Evolutionary conservation across 1,139 yeast species (phyloP).

Genomic region (Zhuliangozyma parablackwelliae): DNA sequence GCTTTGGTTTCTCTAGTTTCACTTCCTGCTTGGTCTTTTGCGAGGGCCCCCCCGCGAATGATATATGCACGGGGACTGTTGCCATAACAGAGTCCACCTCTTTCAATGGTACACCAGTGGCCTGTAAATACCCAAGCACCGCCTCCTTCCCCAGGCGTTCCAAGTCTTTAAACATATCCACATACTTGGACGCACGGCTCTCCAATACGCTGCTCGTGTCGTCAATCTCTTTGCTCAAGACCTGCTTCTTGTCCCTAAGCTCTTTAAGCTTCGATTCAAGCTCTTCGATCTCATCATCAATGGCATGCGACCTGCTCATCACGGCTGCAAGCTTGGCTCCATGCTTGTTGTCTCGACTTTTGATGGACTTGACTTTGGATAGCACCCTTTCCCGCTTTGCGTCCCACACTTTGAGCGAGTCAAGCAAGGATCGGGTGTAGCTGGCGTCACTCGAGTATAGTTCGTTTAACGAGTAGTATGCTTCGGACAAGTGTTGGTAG

Average conservation of each 20-base stretch:
- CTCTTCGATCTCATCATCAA: conserved; percentile 39
- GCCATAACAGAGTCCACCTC: conserved; percentile 18
- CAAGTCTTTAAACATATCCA: conserved; percentile 35
- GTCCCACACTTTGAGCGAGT: conserved; percentile 45
- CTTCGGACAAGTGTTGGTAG: conserved; percentile 36
- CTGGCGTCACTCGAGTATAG: conserved; percentile 39
- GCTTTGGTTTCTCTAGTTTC: conserved; percentile 1
- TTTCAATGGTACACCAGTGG: conserved; percentile 19
- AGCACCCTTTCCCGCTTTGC: conserved; percentile 29
- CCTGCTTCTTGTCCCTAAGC: conserved; percentile 33
- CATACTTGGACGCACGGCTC: conserved; percentile 43
- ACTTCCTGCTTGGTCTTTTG: conserved; percentile 1
- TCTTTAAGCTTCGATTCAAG: conserved; percentile 36
- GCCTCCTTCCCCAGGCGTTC: conserved; percentile 39
- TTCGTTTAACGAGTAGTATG: conserved; percentile 46
- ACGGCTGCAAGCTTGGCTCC: conserved; percentile 43
- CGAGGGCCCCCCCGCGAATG: conserved; percentile 19
- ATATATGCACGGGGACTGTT: conserved; percentile 26
- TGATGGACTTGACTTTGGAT: conserved; percentile 35
- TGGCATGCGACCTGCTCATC: conserved; percentile 25
- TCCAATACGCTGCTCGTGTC: conserved; percentile 53
- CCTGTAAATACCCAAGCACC: conserved; percentile 20
- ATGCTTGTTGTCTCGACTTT: conserved; percentile 38
- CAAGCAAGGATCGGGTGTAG: conserved; percentile 24
- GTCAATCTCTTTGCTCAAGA: conserved; percentile 39